Base-by-base conservation (phyloP, 2,329 filamentous ascomycete genomes). In the Claviceps africana region DNA sequence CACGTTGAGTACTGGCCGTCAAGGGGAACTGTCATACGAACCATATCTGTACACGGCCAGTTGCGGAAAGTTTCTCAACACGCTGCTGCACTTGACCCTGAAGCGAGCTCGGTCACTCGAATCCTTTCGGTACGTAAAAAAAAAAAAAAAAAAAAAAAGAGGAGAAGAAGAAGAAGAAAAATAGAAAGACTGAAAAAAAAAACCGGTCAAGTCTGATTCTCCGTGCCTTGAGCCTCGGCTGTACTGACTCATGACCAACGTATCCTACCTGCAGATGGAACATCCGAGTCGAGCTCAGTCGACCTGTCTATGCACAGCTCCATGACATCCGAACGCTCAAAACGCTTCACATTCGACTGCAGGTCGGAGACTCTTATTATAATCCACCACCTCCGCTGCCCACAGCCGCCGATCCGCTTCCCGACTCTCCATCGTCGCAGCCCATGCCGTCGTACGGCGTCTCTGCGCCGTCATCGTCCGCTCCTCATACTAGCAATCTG, bases 61-160 rank as follows among this genome's bases (percentile, higher is more conserved):
- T 61, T 80, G 76, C 59, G 80, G 79, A 50, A 83, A 81, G 65
- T 81, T 83, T 53, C 71, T 84, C 62, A 83, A 80, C 57, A 81
- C 78, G 0, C 63, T 84, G 43, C 63, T 84, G 6, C 70, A 76
- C 31, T 59, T 82, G 60, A 74, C 77, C 1, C 61, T 84, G 55
- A 76, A 74, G 58, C 78, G 76, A 57, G 73, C 79, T 30, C 70
- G 65, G 44, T 66, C 70, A 1, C 68, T 84, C 25, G 79, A 83
- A 60, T 69, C 68, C 3, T 82, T 83, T 59, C 70, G 67, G 77
- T 81, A 59, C 55, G 74, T 15, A 35, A 9, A 49, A 4, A 45
- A 7, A 3, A 15, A 15, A 4, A 4, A 10, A 2, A 13, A 13
- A 11, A n/a, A 17, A 6, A 37, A 17, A 15, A 35, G 11, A 35